Conservation (phyloP, 139 green algal genomes). For the Chlorella sp. region DNA sequence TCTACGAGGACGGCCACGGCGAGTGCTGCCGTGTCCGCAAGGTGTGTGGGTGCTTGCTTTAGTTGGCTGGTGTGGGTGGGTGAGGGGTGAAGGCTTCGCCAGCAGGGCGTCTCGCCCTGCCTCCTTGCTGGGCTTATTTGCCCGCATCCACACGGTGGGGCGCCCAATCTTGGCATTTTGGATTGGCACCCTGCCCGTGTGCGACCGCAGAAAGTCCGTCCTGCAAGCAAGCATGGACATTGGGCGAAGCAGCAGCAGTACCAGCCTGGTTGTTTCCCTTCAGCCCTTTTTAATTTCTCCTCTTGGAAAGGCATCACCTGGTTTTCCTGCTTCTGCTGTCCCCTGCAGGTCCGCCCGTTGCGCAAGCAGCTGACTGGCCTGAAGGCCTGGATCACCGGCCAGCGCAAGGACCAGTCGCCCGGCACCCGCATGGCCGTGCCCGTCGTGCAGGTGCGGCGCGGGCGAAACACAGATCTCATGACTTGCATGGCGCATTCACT, state of each 20-base stretch:
- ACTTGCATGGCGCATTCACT: not conserved
- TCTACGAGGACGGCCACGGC: conserved; percentile 98
- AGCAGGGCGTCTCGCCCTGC: no score
- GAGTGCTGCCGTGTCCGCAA: conserved; percentile 98
- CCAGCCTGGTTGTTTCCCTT: no score
- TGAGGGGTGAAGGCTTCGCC: not conserved
- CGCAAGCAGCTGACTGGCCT: conserved; percentile 87
- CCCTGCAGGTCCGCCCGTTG: conserved; percentile 83
- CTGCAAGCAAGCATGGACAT: no score
- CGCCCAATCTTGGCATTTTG: no score
- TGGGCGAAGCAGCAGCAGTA: not conserved
- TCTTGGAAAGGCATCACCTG: not conserved
- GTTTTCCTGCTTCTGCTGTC: not conserved
- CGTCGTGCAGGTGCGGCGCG: conserved; percentile 64
- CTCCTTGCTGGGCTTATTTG: no score
- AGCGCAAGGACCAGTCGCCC: conserved; percentile 98
- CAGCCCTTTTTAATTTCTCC: not conserved
- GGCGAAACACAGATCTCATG: not conserved
- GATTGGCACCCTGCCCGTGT: no score
- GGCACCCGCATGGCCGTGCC: conserved; percentile 91
- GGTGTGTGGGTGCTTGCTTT: conserved; percentile 50
- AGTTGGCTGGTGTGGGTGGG: no score
- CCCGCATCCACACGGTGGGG: no score
- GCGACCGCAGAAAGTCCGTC: no score
- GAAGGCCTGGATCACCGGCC: conserved; percentile 97